A percentile compares a stretch with the other conserved stretches of the same genome.
These are phyloP conservation scores for Pichia occidentalis DNA, from an alignment of 805 yeast species.

Conservation along the genomic window DNA sequence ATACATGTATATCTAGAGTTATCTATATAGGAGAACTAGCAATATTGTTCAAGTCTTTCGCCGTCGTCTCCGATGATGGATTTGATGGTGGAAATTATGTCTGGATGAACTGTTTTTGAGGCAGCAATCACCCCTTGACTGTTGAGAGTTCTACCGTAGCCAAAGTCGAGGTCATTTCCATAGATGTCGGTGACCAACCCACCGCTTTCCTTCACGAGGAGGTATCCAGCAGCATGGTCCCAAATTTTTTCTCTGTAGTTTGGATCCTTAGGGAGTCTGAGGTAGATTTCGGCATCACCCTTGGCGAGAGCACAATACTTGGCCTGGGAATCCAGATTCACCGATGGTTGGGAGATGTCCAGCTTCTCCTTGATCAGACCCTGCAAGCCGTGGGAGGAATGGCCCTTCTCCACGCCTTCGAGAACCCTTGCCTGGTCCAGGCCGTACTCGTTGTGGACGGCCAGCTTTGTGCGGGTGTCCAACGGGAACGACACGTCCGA, in stretches of 20 bases:
- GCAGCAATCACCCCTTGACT: conserved; percentile 96
- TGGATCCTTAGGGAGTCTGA: conserved; percentile 75
- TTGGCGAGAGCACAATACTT: conserved; percentile 87
- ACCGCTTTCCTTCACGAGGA: conserved; percentile 83
- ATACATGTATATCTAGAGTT: too few relatives aligned
- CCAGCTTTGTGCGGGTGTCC: conserved; percentile 31
- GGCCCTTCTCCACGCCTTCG: conserved; percentile 95
- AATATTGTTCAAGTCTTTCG: conserved; percentile 24
- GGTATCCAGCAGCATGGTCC: conserved; percentile 98
- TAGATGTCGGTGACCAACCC: conserved; percentile 83
- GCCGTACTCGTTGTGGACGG: conserved; percentile 43
- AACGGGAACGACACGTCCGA: conserved; percentile 34
- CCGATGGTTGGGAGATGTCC: conserved; percentile 49
- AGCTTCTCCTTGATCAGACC: conserved; percentile 59
- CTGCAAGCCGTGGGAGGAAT: conserved; percentile 87
- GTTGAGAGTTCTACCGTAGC: conserved; percentile 71
- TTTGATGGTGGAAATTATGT: conserved; percentile 45
- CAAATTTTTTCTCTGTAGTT: conserved; percentile 89
- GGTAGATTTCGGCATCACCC: conserved; percentile 88
- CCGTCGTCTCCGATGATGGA: conserved; percentile 31
- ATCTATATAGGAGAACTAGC: too few relatives aligned
- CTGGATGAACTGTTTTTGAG: conserved; percentile 38
- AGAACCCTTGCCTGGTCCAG: conserved; percentile 57
- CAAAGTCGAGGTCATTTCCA: conserved; percentile 72
- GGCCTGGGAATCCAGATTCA: conserved; percentile 91